A percentile compares a stretch with the other conserved stretches of the same genome.
These are phyloP conservation scores for Tylopilus vinaceipallidus DNA, from an alignment of 768 basidiomycete genomes.

Conservation along the genomic window DNA sequence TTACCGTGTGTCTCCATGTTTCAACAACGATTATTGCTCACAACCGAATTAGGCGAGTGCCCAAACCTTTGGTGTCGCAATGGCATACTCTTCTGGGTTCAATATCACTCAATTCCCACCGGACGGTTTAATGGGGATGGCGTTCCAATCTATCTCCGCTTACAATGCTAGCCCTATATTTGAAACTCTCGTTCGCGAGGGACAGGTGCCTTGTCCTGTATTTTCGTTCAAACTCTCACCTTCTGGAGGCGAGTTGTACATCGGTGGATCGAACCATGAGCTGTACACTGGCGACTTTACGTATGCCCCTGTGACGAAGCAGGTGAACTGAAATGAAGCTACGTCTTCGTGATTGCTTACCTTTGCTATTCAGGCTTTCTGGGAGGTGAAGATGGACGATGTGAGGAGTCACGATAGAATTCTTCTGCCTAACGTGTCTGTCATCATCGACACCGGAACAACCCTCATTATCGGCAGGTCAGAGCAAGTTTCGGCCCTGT, in stretches of 20 bases:
- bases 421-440: background rate
- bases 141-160: conserved; percentile 36
- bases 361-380: background rate
- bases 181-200: conserved; percentile 40
- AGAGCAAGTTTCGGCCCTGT: background rate
- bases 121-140: conserved; percentile 38
- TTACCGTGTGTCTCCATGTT: background rate
- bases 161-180: conserved; percentile 36
- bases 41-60: background rate
- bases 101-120: background rate
- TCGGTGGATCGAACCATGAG: background rate
- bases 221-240: conserved; percentile 49
- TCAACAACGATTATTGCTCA: background rate
- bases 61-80: conserved; percentile 11
- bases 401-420: background rate
- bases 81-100: background rate
- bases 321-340: background rate
- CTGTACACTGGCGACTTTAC: background rate
- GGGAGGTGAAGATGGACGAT: background rate
- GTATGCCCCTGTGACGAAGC: background rate
- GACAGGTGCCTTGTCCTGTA: conserved; percentile 29
- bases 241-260: conserved; percentile 22
- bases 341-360: no score
- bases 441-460: background rate
- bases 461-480: background rate